Percentiles rank a stretch among this genome's conserved stretches.
These are phyloP conservation scores for Persicaria maculosa DNA, from an alignment of 148 eudicot genomes.

Conservation along the genomic window DNA sequence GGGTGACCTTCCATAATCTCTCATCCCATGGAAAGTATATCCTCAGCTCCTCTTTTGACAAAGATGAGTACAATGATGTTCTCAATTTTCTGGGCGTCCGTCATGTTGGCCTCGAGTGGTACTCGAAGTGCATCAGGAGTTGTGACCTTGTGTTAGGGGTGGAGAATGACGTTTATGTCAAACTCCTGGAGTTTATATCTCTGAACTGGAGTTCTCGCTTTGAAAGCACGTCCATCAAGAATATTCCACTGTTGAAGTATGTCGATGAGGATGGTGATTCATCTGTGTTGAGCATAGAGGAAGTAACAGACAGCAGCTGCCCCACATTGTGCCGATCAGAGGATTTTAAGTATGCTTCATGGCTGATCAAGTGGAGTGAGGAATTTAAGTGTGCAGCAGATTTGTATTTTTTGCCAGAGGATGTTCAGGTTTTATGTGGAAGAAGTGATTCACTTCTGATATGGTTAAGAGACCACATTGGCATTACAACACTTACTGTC, in stretches of 20 bases:
- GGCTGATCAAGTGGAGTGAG: slow-evolving; percentile 38
- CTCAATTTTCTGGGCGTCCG: slow-evolving; percentile 42
- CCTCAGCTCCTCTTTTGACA: slow-evolving; percentile 44
- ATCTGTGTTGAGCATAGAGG: slow-evolving; percentile 27
- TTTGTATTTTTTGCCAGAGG: slow-evolving; percentile 25
- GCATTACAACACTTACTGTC: slow-evolving; percentile 17
- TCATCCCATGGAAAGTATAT: slow-evolving; percentile 55
- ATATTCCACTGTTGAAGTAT: slow-evolving; percentile 43
- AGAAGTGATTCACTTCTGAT: slow-evolving; percentile 3
- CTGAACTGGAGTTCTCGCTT: slow-evolving; percentile 37
- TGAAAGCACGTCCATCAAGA: slow-evolving; percentile 23
- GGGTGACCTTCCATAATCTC: slow-evolving; percentile 36
- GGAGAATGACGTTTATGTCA: slow-evolving; percentile 34
- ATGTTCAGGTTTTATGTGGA: slow-evolving; percentile 8
- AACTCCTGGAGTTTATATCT: slow-evolving; percentile 45
- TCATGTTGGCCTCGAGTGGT: slow-evolving; percentile 45
- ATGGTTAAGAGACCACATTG: slow-evolving; percentile 19
- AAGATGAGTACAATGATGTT: slow-evolving; percentile 25
- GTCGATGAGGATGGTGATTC: slow-evolving; percentile 28
- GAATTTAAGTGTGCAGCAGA: slow-evolving; percentile 24
- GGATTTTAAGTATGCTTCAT: slow-evolving; percentile 16
- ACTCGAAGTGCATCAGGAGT: slow-evolving; percentile 49
- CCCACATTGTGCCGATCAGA: slow-evolving; percentile 21
- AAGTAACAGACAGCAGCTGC: slow-evolving; percentile 5
- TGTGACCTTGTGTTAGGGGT: slow-evolving; percentile 48